phyloP scores from a whole-genome alignment of 1,139 yeast species.

The Sugiyamaella sp. region DNA sequence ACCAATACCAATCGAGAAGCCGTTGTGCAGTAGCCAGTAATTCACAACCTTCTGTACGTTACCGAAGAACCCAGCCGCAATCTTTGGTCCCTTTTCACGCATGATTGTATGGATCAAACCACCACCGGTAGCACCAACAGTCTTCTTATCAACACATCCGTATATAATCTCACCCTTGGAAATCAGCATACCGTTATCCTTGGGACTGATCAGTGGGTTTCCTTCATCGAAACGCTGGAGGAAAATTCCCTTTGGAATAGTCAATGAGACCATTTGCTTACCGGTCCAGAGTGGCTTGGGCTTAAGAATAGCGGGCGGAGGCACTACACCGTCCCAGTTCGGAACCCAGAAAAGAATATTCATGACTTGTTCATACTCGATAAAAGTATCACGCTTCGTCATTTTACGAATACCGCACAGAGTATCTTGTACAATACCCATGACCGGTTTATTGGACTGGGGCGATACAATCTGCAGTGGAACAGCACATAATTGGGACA shows the following conservation, averaged over 20 bases:
- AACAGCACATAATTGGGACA: constrained; percentile 93
- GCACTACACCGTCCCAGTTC: constrained; percentile 97
- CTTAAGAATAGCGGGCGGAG: constrained; percentile 92
- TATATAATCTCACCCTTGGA: constrained; percentile 92
- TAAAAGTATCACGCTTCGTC: constrained; percentile 86
- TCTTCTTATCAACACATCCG: constrained; percentile 97
- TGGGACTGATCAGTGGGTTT: constrained; percentile 79
- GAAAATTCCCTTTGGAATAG: constrained; percentile 95
- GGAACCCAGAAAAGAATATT: constrained; percentile 98
- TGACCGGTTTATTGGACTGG: constrained; percentile 97
- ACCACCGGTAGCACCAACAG: constrained; percentile 98
- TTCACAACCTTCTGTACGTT: constrained; percentile 94
- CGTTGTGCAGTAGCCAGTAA: constrained; percentile 94
- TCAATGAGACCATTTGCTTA: constrained; percentile 88
- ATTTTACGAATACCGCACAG: constrained; percentile 95
- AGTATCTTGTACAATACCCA: constrained; percentile 99
- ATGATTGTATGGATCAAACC: constrained; percentile 96
- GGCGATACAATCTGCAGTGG: constrained; percentile 98
- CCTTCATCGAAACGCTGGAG: constrained; percentile 91
- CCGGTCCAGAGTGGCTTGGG: constrained; percentile 99
- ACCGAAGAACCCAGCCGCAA: constrained; percentile 89
- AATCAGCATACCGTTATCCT: constrained; percentile 89
- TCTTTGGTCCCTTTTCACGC: constrained; percentile 94
- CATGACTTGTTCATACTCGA: constrained; percentile 94
- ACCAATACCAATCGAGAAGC: constrained; percentile 99